A percentile compares a stretch with the other conserved stretches of the same genome.
Conservation (phyloP, 2,329 filamentous ascomycete genomes). For the Pseudocercospora fijiensis region DNA sequence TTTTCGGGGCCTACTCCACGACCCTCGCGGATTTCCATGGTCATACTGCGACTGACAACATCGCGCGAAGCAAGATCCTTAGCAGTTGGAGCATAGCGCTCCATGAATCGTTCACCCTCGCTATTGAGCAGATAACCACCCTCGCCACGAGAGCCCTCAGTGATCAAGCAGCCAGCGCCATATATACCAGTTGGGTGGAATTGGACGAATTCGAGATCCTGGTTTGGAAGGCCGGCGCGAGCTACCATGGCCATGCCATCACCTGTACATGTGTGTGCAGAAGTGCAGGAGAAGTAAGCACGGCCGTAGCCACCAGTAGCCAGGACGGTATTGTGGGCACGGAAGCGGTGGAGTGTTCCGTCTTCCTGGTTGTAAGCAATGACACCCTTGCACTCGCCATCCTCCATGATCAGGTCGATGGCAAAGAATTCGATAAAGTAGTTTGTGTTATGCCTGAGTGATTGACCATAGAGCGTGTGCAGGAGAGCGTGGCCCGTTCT, state of each 20-base stretch:
- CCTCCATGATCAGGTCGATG: constrained; percentile 94
- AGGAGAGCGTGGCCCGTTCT: constrained; percentile 95
- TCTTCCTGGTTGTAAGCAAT: constrained; percentile 99
- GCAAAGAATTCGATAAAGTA: constrained; percentile 99
- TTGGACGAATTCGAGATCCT: constrained; percentile 99
- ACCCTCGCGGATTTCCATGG: constrained; percentile 94
- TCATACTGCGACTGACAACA: constrained; percentile 97
- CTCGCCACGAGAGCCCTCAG: constrained; percentile 95
- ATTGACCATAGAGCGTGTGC: constrained; percentile 98
- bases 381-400: constrained; percentile 93
- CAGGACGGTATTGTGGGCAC: constrained; percentile 92
- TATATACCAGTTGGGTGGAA: constrained; percentile 99
- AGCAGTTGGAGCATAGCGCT: constrained; percentile 93
- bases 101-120: constrained; percentile 99
- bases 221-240: constrained; percentile 94
- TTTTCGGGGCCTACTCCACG: constrained; percentile 95
- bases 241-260: constrained; percentile 99
- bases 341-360: constrained; percentile 94
- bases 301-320: constrained; percentile 97
- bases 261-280: constrained; percentile 96
- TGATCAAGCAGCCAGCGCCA: constrained; percentile 95
- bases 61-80: constrained; percentile 97
- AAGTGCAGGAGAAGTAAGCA: constrained; percentile 97
- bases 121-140: constrained; percentile 97
- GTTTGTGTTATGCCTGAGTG: constrained; percentile 95